Conservation (phyloP, 192 early-diverging fungal genomes). For the Geranomyces variabilis region DNA sequence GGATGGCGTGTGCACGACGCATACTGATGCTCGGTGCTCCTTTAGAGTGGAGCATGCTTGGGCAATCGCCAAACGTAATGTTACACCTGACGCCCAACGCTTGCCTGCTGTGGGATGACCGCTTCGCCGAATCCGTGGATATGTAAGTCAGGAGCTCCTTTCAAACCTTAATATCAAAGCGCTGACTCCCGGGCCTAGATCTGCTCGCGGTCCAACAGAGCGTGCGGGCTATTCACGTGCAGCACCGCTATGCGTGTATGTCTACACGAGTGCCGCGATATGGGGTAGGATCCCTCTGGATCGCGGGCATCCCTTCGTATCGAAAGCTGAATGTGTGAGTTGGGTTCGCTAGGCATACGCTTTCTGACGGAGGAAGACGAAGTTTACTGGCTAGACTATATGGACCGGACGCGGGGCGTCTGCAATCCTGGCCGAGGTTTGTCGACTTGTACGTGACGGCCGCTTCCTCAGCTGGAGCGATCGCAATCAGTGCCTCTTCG, state of each 20-base stretch:
- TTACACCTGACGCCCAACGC: slow-evolving; percentile 2
- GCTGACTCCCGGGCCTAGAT: too few species aligned
- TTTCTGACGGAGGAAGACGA: slow-evolving; percentile 39
- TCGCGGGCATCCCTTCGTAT: not conserved
- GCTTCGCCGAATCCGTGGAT: not conserved
- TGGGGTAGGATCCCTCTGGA: not conserved
- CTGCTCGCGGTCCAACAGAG: not conserved
- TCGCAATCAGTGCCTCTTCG: not conserved
- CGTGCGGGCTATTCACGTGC: slow-evolving; percentile 16
- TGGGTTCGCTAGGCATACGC: slow-evolving; percentile 14
- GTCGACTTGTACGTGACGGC: slow-evolving; percentile 8
- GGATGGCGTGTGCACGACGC: not conserved
- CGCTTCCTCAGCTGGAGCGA: not conserved
- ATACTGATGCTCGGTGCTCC: too few species aligned
- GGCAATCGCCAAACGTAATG: slow-evolving; percentile 4
- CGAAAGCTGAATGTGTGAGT: not conserved
- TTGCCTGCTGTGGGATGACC: slow-evolving; percentile 9
- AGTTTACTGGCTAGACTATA: slow-evolving; percentile 30
- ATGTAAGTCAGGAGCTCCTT: not conserved
- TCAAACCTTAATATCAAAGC: too few species aligned
- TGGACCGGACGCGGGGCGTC: slow-evolving; percentile 13
- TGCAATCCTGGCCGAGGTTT: slow-evolving; percentile 20
- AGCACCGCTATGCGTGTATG: slow-evolving; percentile 26
- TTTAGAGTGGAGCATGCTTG: slow-evolving; percentile 20
- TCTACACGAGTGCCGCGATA: not conserved